phyloP scores from a whole-genome alignment of 768 basidiomycete genomes.

The Collybiopsis luxurians region DNA sequence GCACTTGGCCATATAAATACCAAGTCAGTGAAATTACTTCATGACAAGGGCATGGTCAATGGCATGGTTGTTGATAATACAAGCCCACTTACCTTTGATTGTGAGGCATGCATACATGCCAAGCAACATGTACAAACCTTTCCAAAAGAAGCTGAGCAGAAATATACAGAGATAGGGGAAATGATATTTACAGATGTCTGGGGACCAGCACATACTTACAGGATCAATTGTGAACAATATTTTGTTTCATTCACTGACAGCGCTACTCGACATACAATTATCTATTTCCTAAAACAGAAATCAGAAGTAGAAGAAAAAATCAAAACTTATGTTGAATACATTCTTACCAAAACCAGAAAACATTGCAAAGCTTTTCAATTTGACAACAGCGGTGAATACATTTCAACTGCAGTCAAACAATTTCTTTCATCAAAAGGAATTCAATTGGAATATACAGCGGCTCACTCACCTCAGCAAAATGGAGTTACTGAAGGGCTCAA shows the following conservation, averaged over 20 bases:
- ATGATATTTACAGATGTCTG: no score
- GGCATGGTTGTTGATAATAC: no score
- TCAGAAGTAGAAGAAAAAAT: constrained; percentile 6
- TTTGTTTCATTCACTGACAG: background rate
- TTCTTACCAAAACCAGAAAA: background rate
- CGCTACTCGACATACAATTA: background rate
- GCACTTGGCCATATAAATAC: no score
- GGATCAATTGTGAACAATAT: no score
- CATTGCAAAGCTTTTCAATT: background rate
- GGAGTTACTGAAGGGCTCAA: background rate
- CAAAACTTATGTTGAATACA: background rate
- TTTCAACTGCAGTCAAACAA: background rate
- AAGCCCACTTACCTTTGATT: no score
- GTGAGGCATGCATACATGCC: no score
- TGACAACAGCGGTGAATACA: background rate
- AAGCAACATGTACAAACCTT: no score
- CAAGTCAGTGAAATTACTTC: no score
- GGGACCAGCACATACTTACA: no score
- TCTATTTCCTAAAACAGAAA: background rate
- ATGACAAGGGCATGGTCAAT: no score
- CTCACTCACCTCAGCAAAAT: background rate
- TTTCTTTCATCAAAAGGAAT: background rate
- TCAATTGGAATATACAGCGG: background rate
- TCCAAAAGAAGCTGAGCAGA: no score
- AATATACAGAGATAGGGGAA: no score